A percentile compares a stretch with the other conserved stretches of the same genome.
These are phyloP conservation scores for Albatrellus ellisii DNA, from an alignment of 768 basidiomycete genomes.

Conservation along the genomic window DNA sequence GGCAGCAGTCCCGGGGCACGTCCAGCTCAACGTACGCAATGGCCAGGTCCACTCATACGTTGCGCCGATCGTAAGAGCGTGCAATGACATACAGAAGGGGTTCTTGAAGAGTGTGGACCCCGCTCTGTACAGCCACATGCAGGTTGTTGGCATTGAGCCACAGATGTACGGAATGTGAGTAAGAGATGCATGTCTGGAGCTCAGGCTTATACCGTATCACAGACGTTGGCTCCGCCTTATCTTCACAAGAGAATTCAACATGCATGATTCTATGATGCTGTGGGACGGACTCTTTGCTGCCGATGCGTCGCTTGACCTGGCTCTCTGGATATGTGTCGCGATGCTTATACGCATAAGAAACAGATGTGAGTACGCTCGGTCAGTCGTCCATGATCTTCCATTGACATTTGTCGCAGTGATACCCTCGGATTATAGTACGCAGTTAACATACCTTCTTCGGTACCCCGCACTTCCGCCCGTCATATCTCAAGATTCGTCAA, in stretches of 20 bases:
- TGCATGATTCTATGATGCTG: constrained; percentile 71
- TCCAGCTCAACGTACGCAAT: constrained; percentile 32
- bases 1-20: constrained; percentile 30
- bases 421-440: constrained; percentile 73
- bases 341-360: constrained; percentile 94
- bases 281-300: constrained; percentile 96
- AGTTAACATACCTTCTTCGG: constrained; percentile 74
- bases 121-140: constrained; percentile 58
- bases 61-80: constrained; percentile 77
- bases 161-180: constrained; percentile 94
- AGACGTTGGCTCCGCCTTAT: constrained; percentile 91
- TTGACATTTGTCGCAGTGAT: constrained; percentile 34
- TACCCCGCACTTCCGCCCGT: constrained; percentile 52
- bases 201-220: not conserved
- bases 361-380: constrained; percentile 40
- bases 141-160: constrained; percentile 78
- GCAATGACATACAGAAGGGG: constrained; percentile 64
- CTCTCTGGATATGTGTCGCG: constrained; percentile 81
- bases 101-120: constrained; percentile 73
- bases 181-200: not conserved
- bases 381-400: not conserved
- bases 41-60: constrained; percentile 45
- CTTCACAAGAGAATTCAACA: constrained; percentile 84
- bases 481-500: constrained; percentile 21
- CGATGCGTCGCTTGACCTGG: constrained; percentile 64